Evolutionary conservation across 169 alveolate genomes (phyloP).

Genomic region (Plasmodium gaboni): DNA sequence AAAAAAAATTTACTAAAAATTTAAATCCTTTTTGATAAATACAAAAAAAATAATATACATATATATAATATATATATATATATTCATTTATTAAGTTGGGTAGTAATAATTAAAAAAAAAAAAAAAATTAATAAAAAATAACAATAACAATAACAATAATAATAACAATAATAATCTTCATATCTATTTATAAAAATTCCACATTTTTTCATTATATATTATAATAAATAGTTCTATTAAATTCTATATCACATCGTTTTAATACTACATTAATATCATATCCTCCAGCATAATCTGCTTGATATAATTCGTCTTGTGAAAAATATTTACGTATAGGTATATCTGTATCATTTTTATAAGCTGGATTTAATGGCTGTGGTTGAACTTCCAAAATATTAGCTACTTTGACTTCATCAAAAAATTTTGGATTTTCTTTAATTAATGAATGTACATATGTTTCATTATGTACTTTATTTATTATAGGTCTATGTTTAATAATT

Average conservation of each 20-base stretch:
- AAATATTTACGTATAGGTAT: conserved; percentile 79
- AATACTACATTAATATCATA: conserved; percentile 40
- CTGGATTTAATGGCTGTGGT: conserved; percentile 85
- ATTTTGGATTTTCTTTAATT: conserved; percentile 64
- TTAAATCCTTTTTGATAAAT: no score
- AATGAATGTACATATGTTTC: conserved; percentile 60
- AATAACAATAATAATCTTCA: no score
- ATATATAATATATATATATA: no score
- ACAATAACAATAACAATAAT: no score
- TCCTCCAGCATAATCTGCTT: conserved; percentile 69
- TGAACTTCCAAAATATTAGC: conserved; percentile 24
- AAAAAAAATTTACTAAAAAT: no score
- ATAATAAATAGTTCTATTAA: conserved; percentile 47
- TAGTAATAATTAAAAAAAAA: no score
- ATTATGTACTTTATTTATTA: conserved; percentile 71
- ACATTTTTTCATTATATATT: conserved; percentile 17
- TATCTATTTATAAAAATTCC: no score
- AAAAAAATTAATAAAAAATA: no score
- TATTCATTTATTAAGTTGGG: no score
- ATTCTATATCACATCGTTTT: conserved; percentile 63
- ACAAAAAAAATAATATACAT: no score
- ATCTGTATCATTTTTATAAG: conserved; percentile 82
- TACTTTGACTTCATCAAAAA: conserved; percentile 60
- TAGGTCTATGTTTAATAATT: conserved; percentile 84
- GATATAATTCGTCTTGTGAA: conserved; percentile 51